Conservation (phyloP, 164 flowering plant species). For the Vitis labrusca region DNA sequence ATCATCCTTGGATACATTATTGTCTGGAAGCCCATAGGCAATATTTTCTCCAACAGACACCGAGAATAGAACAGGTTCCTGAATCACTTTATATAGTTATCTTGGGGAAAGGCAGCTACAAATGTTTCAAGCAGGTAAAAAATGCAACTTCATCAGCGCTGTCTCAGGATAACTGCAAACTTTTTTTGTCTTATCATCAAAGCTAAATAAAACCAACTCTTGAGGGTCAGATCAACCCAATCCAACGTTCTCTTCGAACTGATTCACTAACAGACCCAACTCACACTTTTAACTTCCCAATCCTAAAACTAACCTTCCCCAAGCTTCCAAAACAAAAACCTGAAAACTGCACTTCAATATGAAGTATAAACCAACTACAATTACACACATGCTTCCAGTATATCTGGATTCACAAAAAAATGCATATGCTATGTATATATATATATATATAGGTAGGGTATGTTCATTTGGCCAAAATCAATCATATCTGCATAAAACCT, state of each 20-base stretch:
- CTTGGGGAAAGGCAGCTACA: neutral
- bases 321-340: neutral
- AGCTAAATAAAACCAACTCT: neutral
- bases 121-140: neutral
- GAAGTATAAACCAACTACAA: no score
- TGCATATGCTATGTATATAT: no score
- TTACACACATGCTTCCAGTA: no score
- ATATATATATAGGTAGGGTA: no score
- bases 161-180: neutral
- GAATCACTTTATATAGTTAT: conserved; percentile 11
- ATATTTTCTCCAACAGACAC: conserved; percentile 96
- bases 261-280: neutral
- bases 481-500: no score
- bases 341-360: no score
- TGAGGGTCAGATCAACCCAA: neutral
- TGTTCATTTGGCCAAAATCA: no score
- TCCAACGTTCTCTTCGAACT: neutral
- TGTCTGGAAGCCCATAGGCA: conserved; percentile 95
- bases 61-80: conserved; percentile 97
- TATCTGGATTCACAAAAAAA: no score
- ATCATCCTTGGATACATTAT: conserved; percentile 81
- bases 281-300: neutral
- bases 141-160: neutral
- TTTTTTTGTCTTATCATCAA: neutral
- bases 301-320: neutral